Evolutionary conservation across 192 early-diverging fungal species (phyloP).

Genomic region (Entomortierella parvispora): DNA sequence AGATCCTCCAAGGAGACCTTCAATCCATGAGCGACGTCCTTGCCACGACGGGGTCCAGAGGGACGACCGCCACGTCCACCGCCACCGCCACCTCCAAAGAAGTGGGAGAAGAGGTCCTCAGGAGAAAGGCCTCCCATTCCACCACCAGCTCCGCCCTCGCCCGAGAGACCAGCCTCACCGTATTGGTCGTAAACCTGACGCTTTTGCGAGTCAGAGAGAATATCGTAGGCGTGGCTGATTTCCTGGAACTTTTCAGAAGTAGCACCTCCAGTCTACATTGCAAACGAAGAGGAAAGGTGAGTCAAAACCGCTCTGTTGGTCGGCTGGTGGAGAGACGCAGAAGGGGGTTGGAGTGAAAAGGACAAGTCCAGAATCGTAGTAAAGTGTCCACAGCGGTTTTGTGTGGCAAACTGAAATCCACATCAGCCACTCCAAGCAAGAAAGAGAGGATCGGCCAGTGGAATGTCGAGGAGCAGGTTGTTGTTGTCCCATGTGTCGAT

Average conservation of each 20-base stretch:
- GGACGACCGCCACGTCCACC: conserved; percentile 78
- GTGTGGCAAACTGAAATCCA: too few relatives aligned
- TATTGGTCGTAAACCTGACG: conserved; percentile 93
- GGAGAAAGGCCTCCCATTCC: conserved; percentile 79
- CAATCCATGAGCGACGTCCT: conserved; percentile 91
- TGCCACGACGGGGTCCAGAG: conserved; percentile 91
- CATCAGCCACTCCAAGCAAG: too few relatives aligned
- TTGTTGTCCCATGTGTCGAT: too few relatives aligned
- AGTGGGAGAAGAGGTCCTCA: conserved; percentile 95
- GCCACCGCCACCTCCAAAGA: conserved; percentile 92
- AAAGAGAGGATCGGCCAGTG: too few relatives aligned
- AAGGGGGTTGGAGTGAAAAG: too few relatives aligned
- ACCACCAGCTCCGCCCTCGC: conserved; percentile 69
- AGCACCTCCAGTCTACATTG: conserved; percentile 45
- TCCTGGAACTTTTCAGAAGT: conserved; percentile 96
- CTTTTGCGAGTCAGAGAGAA: conserved; percentile 92
- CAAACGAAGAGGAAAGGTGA: conserved; percentile 36
- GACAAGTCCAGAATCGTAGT: too few relatives aligned
- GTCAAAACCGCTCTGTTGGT: not conserved
- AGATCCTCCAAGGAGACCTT: conserved; percentile 90
- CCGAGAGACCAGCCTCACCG: conserved; percentile 92
- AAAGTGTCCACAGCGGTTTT: too few relatives aligned
- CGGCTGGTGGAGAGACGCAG: too few relatives aligned
- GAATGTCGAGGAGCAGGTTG: too few relatives aligned
- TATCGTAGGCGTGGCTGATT: conserved; percentile 97